phyloP scores from a whole-genome alignment of 2,329 filamentous ascomycete genomes.

The Immersiporthe knoxdaviesiana region DNA sequence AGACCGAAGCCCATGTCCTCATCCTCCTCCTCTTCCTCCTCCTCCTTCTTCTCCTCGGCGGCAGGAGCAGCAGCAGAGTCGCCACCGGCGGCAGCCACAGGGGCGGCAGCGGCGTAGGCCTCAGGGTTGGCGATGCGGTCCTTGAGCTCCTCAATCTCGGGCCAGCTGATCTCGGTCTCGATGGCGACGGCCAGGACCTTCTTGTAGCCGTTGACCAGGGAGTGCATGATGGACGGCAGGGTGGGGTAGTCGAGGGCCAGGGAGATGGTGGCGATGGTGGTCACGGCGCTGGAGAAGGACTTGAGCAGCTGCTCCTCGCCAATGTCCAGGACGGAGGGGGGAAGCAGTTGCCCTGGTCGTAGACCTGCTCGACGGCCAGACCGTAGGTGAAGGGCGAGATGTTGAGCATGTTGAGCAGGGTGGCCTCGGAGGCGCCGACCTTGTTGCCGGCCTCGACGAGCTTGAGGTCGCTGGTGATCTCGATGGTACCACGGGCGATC shows the following conservation, averaged over 20 bases:
- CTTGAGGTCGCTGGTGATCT: slow-evolving; percentile 98
- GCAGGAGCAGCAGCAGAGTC: slow-evolving; percentile 52
- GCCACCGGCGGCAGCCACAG: slow-evolving; percentile 63
- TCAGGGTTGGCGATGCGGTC: slow-evolving; percentile 99
- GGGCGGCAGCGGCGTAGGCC: slow-evolving; percentile 84
- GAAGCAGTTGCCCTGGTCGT: slow-evolving; percentile 97
- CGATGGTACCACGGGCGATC: slow-evolving; percentile 99
- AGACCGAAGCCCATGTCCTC: slow-evolving; percentile 77
- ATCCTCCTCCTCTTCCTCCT: slow-evolving; percentile 70
- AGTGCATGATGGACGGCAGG: slow-evolving; percentile 94
- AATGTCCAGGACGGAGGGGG: slow-evolving; percentile 85
- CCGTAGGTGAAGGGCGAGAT: slow-evolving; percentile 99
- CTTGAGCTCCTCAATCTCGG: slow-evolving; percentile 96
- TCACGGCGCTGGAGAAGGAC: slow-evolving; percentile 78
- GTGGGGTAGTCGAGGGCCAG: slow-evolving; percentile 95
- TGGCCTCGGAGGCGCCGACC: slow-evolving; percentile 98
- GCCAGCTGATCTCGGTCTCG: slow-evolving; percentile 90
- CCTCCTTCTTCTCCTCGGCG: slow-evolving; percentile 59
- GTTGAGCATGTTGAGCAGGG: slow-evolving; percentile 99
- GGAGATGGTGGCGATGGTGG: slow-evolving; percentile 86
- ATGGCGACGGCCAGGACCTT: slow-evolving; percentile 88
- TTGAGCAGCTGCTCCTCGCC: slow-evolving; percentile 91
- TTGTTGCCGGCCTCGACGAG: slow-evolving; percentile 90
- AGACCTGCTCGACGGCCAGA: slow-evolving; percentile 95
- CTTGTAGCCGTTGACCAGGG: slow-evolving; percentile 97